These are phyloP conservation scores for Coemansia sp. DNA, from an alignment of 192 early-diverging fungal species.

Conservation along the genomic window DNA sequence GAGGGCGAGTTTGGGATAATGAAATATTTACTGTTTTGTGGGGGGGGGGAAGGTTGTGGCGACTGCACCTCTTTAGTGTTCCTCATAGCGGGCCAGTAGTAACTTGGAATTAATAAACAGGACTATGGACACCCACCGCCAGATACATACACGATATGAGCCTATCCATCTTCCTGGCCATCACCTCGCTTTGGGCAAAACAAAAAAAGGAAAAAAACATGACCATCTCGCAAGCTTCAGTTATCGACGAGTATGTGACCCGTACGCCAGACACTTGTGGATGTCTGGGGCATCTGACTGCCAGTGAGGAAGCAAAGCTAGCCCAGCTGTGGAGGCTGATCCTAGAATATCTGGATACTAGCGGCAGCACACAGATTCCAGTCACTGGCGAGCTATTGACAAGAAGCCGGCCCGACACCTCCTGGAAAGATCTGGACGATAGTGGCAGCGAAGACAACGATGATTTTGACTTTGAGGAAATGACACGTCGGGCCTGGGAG, in stretches of 20 bases:
- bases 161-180: no score
- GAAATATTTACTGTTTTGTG: no score
- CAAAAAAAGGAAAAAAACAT: not conserved
- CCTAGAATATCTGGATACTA: slow-evolving; percentile 12
- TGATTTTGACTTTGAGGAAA: slow-evolving; percentile 4
- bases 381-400: slow-evolving; percentile 28
- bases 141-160: no score
- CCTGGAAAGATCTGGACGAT: not conserved
- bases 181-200: not conserved
- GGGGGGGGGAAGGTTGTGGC: no score
- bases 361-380: slow-evolving; percentile 16
- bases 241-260: slow-evolving; percentile 30
- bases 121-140: no score
- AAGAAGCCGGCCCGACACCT: not conserved
- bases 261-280: slow-evolving; percentile 4
- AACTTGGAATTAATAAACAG: no score
- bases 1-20: no score
- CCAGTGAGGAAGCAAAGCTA: slow-evolving; percentile 24
- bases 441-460: slow-evolving; percentile 5
- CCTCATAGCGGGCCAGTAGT: no score
- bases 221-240: slow-evolving; percentile 35
- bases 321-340: slow-evolving; percentile 31
- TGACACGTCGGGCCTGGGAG: slow-evolving; percentile 28
- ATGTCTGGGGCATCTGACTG: slow-evolving; percentile 16
- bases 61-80: no score